Evolutionary conservation across 176 grass and related monocot genomes (phyloP).

Genomic region (Zizania latifolia): DNA sequence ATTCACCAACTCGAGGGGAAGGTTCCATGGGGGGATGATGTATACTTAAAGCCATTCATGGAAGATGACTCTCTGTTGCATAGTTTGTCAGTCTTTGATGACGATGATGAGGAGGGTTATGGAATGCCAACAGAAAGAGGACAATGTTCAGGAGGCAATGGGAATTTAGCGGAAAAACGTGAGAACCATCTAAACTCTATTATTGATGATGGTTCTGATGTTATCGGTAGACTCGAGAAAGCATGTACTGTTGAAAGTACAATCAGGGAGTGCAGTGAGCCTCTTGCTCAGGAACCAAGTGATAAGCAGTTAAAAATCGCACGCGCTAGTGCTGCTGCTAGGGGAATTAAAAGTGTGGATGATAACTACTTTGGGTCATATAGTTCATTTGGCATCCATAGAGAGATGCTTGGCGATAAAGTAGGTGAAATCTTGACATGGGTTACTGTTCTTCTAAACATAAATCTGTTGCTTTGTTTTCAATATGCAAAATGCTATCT

Average conservation of each 20-base stretch:
- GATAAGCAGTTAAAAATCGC: constrained; percentile 52
- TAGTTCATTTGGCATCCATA: constrained; percentile 88
- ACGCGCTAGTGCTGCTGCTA: constrained; percentile 45
- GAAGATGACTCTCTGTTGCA: too few species aligned
- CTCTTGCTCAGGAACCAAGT: constrained; percentile 29
- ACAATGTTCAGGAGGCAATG: too few species aligned
- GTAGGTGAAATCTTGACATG: constrained; percentile 31
- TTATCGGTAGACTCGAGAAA: constrained; percentile 28
- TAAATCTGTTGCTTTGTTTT: constrained; percentile 11
- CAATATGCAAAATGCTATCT: background rate
- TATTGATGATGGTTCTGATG: background rate
- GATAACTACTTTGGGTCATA: constrained; percentile 88
- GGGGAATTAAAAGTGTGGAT: constrained; percentile 69
- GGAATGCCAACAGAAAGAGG: too few species aligned
- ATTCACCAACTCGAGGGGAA: constrained; percentile 36
- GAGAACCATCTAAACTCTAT: constrained; percentile 6
- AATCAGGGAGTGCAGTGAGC: background rate
- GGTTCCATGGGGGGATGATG: constrained; percentile 58
- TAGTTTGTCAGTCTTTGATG: too few species aligned
- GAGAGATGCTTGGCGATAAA: constrained; percentile 95
- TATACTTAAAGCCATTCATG: constrained; percentile 79
- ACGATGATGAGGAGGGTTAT: too few species aligned
- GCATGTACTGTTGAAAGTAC: constrained; percentile 6
- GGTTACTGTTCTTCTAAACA: background rate
- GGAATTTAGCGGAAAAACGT: background rate